Evolutionary conservation across 2,329 filamentous ascomycete species (phyloP), one percentile per base, ranked within the genome.

Genomic region (Fulvia fulva): DNA sequence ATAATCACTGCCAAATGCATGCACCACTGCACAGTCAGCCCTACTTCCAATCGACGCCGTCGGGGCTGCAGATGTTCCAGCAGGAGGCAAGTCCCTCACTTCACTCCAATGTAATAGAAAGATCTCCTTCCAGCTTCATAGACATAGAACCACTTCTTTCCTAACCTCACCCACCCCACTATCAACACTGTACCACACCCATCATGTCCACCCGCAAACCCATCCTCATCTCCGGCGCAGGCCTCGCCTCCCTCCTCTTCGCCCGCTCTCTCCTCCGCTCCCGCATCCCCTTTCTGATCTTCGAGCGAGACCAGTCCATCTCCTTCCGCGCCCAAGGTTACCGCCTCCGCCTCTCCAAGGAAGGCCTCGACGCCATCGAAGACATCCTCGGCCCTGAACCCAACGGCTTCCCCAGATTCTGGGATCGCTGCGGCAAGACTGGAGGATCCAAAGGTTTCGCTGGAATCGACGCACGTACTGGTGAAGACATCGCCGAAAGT

Each of bases 311-410:
- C 61, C 70, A 71, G n/a, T 77, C 73, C 2, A 70, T 79, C n/a
- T 68, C 76, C 0, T 85, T 83, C 64, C 83, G 85, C 46, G 83
- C 80, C 0, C 85, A 87, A 67, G 85, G 85, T 0, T 87, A 87
- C 70, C 74, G 84, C 1, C 74, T 87, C 6, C 81, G 84, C 12
- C 76, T 87, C 2, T 85, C 82, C 0, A 53, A 70, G 0, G 77
- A 84, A 63, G 83, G 83, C 0, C 74, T 87, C 0, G 80, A 84
- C 64, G 83, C 84, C 22, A 83, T 87, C 55, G 83, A 87, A 63
- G 76, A 79, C 0, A 83, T 82, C 16, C 58, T 65, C 1, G 56
- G 62, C 2, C 65, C 65, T 7, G 61, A 63, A 49, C 64, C 65
- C 3, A 60, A 63, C 46, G 70, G 66, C 0, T 87, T 78, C 67